Percentiles rank a stretch among this genome's conserved stretches.
phyloP scores from a whole-genome alignment of 2,329 filamentous ascomycete genomes.

The Monosporascus cannonballus region DNA sequence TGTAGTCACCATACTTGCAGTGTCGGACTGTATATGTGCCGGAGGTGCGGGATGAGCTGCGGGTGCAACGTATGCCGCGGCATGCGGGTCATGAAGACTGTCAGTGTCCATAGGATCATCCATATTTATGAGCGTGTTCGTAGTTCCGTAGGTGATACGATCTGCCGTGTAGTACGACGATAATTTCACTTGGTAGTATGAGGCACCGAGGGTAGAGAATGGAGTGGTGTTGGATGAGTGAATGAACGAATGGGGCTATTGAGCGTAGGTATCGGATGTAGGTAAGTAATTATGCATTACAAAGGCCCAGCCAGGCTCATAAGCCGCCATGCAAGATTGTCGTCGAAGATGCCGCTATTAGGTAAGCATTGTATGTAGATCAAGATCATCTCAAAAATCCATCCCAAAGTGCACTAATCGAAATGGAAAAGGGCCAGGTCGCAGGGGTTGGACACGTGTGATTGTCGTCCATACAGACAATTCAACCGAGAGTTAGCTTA shows the following conservation, averaged over 20 bases:
- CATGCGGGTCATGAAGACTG: not conserved
- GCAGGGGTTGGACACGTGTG: not conserved
- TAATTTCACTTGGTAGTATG: not conserved
- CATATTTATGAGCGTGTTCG: not conserved
- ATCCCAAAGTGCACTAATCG: not conserved
- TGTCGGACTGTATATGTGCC: not conserved
- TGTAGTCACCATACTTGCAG: not conserved
- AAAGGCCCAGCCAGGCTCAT: no score
- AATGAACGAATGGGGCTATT: no score
- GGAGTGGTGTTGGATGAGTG: no score
- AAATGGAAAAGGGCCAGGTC: not conserved
- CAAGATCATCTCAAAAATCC: not conserved
- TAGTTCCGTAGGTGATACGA: not conserved
- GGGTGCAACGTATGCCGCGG: not conserved
- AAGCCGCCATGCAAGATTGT: no score
- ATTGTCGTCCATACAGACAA: not conserved
- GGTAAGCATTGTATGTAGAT: no score
- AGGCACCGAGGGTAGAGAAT: not conserved
- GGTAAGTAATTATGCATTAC: no score
- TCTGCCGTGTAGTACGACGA: not conserved
- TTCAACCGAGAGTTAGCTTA: not conserved
- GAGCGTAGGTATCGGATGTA: no score
- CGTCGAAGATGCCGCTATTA: no score
- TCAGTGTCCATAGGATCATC: not conserved
- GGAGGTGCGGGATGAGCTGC: not conserved